Evolutionary conservation across 305 asterid species (phyloP), one percentile per base, ranked within the genome.

Genomic region (Withania somnifera): DNA sequence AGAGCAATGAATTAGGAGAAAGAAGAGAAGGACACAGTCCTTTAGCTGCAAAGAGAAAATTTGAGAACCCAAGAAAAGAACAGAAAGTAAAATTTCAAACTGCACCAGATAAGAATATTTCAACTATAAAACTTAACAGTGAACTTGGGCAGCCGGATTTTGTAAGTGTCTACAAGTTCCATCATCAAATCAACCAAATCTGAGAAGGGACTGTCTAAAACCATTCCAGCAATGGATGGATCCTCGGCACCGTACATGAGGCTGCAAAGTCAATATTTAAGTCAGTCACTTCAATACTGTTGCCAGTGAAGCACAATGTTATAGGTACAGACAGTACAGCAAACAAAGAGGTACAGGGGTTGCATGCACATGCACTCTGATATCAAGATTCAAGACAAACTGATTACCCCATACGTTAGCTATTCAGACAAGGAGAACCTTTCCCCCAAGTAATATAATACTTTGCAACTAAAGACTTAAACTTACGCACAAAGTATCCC

Each of bases 151-250:
- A 95, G 91, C 45, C 97, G 95, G 69, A 93, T 90, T 91, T 93
- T 93, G 89, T 91, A 92, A 45, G 97, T 92, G 88, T 95, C 98
- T 75, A 95, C 98, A 71, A 95, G 90, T 86, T 95, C 98, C 95
- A 91, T 93, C 98, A 93, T 95, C 89, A 95, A 89, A 87, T 93
- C 97, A 78, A 93, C 97, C 89, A 95, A 89, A 91, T 95, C 98
- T 0, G 98, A 93, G 68, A 95, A 95, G 69, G 98, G 97, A 89
- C 98, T 95, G 86, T 95, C 98, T 36, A 95, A 91, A 86, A 95
- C 97, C 97, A 95, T 92, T 87, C 98, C 98, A 61, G 98, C 98
- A 20, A 95, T 91, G 28, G 98, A 95, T 82, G 98, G 98, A 92
- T 95, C 98, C 92, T 93, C 97, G 63, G 91, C 97, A 82, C 97